Evolutionary conservation across 768 basidiomycete species (phyloP).

Genomic region (Cytidiella melzeri): DNA sequence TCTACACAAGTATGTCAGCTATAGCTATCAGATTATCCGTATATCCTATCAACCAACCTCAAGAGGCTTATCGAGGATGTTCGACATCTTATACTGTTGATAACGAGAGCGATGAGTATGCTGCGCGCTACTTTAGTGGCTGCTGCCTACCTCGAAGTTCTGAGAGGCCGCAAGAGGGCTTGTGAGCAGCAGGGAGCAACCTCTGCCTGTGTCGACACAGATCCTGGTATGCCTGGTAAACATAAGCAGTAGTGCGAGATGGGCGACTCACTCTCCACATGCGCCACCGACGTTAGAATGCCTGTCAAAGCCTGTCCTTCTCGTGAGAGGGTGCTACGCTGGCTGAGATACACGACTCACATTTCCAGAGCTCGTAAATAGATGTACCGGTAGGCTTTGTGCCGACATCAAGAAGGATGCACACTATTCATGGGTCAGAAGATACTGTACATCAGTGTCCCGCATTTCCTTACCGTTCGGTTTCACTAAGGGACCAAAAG

Average conservation of each 20-base stretch:
- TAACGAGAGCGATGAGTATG: neutral
- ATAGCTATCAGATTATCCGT: neutral
- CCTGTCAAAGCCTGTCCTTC: slow-evolving; percentile 63
- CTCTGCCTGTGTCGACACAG: slow-evolving; percentile 75
- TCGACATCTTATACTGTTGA: slow-evolving; percentile 85
- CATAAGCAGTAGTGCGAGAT: neutral
- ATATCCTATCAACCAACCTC: slow-evolving; percentile 47
- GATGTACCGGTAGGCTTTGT: slow-evolving; percentile 93
- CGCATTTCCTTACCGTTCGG: slow-evolving; percentile 53
- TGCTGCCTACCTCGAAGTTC: slow-evolving; percentile 70
- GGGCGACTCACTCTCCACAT: slow-evolving; percentile 74
- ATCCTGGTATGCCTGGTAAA: slow-evolving; percentile 39
- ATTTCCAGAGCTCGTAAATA: slow-evolving; percentile 97
- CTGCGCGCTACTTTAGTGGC: neutral
- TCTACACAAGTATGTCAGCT: slow-evolving; percentile 30
- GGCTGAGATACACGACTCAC: slow-evolving; percentile 24
- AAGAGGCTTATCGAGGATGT: slow-evolving; percentile 92
- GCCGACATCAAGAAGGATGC: slow-evolving; percentile 89
- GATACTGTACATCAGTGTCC: neutral
- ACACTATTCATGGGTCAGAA: slow-evolving; percentile 44
- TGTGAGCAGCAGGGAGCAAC: slow-evolving; percentile 60
- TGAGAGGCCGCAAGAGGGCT: slow-evolving; percentile 88
- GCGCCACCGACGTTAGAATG: slow-evolving; percentile 87
- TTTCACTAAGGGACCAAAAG: slow-evolving; percentile 80
- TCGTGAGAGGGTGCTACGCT: neutral